Evolutionary conservation across 371 early-diverging fungal genomes (phyloP).

Genomic region (Nosema muscidifuracis): DNA sequence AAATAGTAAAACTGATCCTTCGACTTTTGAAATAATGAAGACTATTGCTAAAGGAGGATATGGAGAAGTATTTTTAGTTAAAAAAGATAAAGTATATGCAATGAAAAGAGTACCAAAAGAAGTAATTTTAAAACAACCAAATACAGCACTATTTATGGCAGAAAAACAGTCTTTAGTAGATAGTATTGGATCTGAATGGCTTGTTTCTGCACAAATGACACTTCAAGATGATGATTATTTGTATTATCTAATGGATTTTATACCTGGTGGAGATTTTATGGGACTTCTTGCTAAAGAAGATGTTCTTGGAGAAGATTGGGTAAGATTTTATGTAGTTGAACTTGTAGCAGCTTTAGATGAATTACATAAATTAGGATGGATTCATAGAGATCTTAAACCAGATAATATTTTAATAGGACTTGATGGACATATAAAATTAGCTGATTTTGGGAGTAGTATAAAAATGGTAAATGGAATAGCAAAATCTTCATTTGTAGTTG

Average conservation of each 20-base stretch:
- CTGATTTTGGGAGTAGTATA: slow-evolving; percentile 76
- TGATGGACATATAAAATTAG: slow-evolving; percentile 70
- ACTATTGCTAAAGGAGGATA: slow-evolving; percentile 80
- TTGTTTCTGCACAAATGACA: slow-evolving; percentile 65
- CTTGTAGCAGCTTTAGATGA: slow-evolving; percentile 58
- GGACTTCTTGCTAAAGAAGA: slow-evolving; percentile 66
- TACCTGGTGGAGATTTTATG: slow-evolving; percentile 77
- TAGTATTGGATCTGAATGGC: slow-evolving; percentile 53
- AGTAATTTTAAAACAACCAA: slow-evolving; percentile 69
- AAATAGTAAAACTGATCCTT: slow-evolving; percentile 42
- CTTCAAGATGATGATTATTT: slow-evolving; percentile 69
- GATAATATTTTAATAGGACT: slow-evolving; percentile 74
- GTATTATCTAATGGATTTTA: slow-evolving; percentile 73
- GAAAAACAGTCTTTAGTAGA: slow-evolving; percentile 62
- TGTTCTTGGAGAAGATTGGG: slow-evolving; percentile 59
- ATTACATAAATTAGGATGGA: slow-evolving; percentile 55
- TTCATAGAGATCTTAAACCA: slow-evolving; percentile 74
- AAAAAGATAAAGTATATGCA: slow-evolving; percentile 71
- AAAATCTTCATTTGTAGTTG: slow-evolving; percentile 77
- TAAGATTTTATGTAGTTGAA: slow-evolving; percentile 64
- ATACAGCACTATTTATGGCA: slow-evolving; percentile 61
- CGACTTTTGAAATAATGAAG: slow-evolving; percentile 74
- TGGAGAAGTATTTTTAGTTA: slow-evolving; percentile 69
- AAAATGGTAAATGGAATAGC: slow-evolving; percentile 62
- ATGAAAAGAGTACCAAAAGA: slow-evolving; percentile 84